phyloP scores from a whole-genome alignment of 371 early-diverging fungal species.

The Mortierella sp. region DNA sequence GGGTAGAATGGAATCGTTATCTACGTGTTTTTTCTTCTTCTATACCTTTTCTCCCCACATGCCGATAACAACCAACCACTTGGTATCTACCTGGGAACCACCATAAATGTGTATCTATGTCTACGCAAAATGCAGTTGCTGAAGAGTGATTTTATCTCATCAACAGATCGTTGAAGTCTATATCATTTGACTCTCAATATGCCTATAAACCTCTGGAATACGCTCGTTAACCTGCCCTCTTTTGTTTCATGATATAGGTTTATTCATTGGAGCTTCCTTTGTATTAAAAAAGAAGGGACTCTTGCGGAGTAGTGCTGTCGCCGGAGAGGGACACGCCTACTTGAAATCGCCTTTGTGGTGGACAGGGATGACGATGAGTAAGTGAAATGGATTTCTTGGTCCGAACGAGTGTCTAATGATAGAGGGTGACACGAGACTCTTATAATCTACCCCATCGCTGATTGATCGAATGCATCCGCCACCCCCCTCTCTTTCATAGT shows the following conservation, averaged over 20 bases:
- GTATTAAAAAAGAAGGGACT: constrained; percentile 96
- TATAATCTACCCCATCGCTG: constrained; percentile 8
- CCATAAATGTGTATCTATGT: not conserved
- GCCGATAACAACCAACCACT: not conserved
- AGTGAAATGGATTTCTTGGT: constrained; percentile 19
- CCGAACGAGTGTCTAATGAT: no score
- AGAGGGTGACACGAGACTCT: constrained; percentile 23
- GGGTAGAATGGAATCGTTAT: constrained; percentile 1
- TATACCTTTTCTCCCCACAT: no score
- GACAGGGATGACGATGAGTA: constrained; percentile 90
- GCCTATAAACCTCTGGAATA: not conserved
- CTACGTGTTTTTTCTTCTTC: not conserved
- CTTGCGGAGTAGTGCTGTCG: constrained; percentile 75
- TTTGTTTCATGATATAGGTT: constrained; percentile 61
- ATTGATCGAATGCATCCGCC: constrained; percentile 5
- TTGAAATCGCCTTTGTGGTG: constrained; percentile 93
- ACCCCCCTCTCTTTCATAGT: constrained; percentile 52
- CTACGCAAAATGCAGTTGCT: no score
- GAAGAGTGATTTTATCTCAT: no score
- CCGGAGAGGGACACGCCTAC: constrained; percentile 89
- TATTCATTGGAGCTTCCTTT: constrained; percentile 92
- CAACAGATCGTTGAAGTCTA: not conserved
- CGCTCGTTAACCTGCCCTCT: not conserved
- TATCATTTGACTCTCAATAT: not conserved
- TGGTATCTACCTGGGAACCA: not conserved